Conservation (phyloP, 148 eudicot genomes). For the Nepenthes mirabilis region DNA sequence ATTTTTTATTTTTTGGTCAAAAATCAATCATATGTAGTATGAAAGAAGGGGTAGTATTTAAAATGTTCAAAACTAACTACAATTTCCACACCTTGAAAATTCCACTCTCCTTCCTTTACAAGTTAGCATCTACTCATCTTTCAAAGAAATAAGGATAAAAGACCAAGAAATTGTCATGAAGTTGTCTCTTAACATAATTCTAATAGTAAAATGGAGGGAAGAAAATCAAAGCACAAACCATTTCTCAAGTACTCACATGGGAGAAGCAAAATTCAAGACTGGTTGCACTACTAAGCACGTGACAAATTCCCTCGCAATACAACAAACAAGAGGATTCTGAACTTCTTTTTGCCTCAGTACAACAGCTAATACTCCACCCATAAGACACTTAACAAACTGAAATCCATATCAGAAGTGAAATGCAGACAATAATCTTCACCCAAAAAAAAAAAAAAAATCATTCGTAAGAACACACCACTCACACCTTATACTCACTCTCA, state of each 20-base stretch:
- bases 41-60: too few relatives aligned
- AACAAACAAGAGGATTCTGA: slow-evolving; percentile 79
- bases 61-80: too few relatives aligned
- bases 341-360: slow-evolving; percentile 84
- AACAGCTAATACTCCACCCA: slow-evolving; percentile 65
- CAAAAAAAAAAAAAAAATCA: slow-evolving; percentile 8
- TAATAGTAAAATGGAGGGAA: not conserved
- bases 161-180: not conserved
- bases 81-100: too few relatives aligned
- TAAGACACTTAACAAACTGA: slow-evolving; percentile 76
- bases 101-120: too few relatives aligned
- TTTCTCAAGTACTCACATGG: slow-evolving; percentile 44
- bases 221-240: not conserved
- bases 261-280: slow-evolving; percentile 77
- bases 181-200: not conserved
- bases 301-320: slow-evolving; percentile 80
- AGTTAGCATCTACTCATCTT: not conserved
- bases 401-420: slow-evolving; percentile 10
- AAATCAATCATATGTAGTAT: too few relatives aligned
- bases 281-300: slow-evolving; percentile 93
- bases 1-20: too few relatives aligned
- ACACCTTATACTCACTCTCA: slow-evolving; percentile 98
- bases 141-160: not conserved
- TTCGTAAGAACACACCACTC: slow-evolving; percentile 27
- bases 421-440: slow-evolving; percentile 5